Evolutionary conservation across 1,284 basidiomycete genomes (phyloP).

Genomic region (Coniophora puteana): DNA sequence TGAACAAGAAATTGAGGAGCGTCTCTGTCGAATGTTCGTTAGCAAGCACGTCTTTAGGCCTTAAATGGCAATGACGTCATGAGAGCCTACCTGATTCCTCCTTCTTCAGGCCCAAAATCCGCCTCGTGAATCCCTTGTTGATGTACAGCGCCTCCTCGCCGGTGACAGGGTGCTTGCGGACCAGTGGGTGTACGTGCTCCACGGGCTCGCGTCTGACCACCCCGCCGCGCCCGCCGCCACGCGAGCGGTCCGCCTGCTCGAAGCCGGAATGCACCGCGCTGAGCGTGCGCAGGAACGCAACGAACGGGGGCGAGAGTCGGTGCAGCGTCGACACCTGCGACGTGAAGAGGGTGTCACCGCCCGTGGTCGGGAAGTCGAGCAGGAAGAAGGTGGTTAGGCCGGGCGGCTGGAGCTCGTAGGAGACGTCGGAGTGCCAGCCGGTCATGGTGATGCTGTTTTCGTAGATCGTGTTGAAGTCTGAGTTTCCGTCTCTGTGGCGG

Average conservation of each 20-base stretch:
- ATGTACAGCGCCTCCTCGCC: conserved; percentile 81
- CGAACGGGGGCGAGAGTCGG: conserved; percentile 67
- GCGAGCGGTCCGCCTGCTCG: conserved; percentile 73
- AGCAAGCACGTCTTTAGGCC: not conserved
- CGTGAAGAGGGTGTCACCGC: conserved; percentile 81
- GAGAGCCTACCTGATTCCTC: conserved; percentile 68
- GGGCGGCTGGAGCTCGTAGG: conserved; percentile 85
- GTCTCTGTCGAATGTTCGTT: conserved; percentile 37
- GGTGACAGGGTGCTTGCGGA: conserved; percentile 78
- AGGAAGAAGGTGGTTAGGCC: conserved; percentile 86
- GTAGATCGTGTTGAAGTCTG: conserved; percentile 69
- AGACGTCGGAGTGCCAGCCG: conserved; percentile 78
- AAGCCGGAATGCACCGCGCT: conserved; percentile 77
- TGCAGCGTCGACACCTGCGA: conserved; percentile 68
- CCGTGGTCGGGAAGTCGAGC: conserved; percentile 65
- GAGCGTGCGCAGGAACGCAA: conserved; percentile 70
- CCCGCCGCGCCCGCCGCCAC: conserved; percentile 65
- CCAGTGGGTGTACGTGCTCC: conserved; percentile 68
- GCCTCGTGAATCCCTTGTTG: conserved; percentile 74
- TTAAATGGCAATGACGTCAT: too few relatives aligned
- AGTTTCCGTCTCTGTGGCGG: conserved; percentile 55
- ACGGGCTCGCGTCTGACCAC: conserved; percentile 75
- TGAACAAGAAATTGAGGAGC: conserved; percentile 65
- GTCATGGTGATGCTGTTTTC: conserved; percentile 62
- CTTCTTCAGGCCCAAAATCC: conserved; percentile 75